Base-by-base conservation (phyloP, 164 flowering plant genomes). In the Annona cherimola region DNA sequence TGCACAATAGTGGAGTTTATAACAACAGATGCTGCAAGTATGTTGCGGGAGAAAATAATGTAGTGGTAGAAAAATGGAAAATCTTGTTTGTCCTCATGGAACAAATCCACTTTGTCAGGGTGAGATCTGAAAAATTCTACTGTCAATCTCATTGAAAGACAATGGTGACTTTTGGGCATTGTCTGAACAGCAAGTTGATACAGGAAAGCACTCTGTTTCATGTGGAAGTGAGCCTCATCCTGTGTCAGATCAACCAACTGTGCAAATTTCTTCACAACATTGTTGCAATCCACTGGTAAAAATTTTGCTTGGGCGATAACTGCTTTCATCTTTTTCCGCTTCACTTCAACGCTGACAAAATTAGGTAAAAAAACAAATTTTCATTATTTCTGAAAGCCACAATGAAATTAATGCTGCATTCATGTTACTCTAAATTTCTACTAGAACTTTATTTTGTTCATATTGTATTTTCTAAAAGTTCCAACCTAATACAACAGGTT, bases 191-290 rank as follows among this genome's bases (percentile, higher is more conserved):
- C 89, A 72, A 96, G 91, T 76, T 91, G 89, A 82, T 87, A 90
- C 61, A 96, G 91, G 82, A 87, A 96, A 71, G 96, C 94, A 84
- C 98, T 93, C 78, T 93, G 99, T 82, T 85, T 93, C 91, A 81
- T 89, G 85, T 96, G 98, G 73, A 93, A 96, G 71, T 83, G 83
- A n/a, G 93, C 91, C 81, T 96, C 99, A 74, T 96, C 99, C 84
- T 91, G 93, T 5, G 97, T 90, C 78, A 96, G 68, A 78, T 93
- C 98, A 20, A 85, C 86, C 71, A 96, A 75, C 71, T 96, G 99
- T 76, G 91, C 83, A 45, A 96, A 79, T 79, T 96, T 96, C 79
- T 88, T 96, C 86, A 91, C 95, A 69, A 96, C 96, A 79, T 96
- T 91, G 73, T 81, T 86, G 69, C 98, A 91, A 65, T 89, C 97